Evolutionary conservation across 2,329 filamentous ascomycete genomes (phyloP), one percentile per base, ranked within the genome.

Genomic region (Raffaelea deltoideospora): DNA sequence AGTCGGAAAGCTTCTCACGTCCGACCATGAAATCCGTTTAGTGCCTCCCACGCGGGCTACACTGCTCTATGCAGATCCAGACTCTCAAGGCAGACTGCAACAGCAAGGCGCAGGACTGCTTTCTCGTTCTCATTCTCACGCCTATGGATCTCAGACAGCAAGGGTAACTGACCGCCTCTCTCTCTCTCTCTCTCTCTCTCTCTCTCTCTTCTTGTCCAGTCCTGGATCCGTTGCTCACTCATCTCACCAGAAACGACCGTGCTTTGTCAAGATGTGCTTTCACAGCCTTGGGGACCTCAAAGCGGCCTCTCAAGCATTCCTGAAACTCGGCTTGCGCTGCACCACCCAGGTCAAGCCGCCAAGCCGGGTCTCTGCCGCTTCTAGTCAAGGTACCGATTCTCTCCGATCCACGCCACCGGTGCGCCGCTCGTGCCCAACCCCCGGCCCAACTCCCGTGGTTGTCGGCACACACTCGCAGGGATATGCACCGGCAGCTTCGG

Each of bases 181-280:
- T n/a, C n/a, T n/a, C n/a, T n/a, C n/a, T n/a, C 10, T 34, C 10
- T 15, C 6, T 28, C 13, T 19, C 14, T 26, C 5, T 4, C 15
- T 11, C 10, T 26, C 14, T 5, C 27, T 34, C 14, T 34, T 34
- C 15, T 15, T 5, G 3, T 11, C 22, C 11, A 9, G 24, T 27
- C 24, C 24, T n/a, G n/a, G n/a, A 14, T 27, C 24, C 9, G 9
- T 14, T 31, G 9, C 30, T 31, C 18, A 31, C 6, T n/a, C 30
- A 8, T 18, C 14, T n/a, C n/a, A 1, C 17, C 14, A 40, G 37
- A 38, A 37, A 15, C 28, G n/a, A 10, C 28, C 39, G 9, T 39
- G 37, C 9, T 41, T 40, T 21, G 29, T 46, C 20, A 44, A 39
- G 37, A 31, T 46, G 11, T 46, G 42, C 21, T 46, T 46, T n/a